Evolutionary conservation across 306 rosid species (phyloP).

Genomic region (Quercus variabilis): DNA sequence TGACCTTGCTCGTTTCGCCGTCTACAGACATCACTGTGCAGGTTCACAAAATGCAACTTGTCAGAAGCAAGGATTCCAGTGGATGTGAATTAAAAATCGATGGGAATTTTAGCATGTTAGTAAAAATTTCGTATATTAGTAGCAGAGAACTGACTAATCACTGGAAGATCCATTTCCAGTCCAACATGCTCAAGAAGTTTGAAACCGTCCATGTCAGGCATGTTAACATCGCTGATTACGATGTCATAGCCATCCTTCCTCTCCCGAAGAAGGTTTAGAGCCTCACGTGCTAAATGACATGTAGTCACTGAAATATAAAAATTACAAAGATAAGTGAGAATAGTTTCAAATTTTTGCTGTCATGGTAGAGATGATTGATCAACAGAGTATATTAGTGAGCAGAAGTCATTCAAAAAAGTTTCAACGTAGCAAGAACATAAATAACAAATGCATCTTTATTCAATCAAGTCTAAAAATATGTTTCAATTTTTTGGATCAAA

Average conservation of each 20-base stretch:
- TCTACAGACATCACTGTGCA: slow-evolving; percentile 98
- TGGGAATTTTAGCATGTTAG: slow-evolving; percentile 20
- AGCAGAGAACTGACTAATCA: slow-evolving; percentile 77
- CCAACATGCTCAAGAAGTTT: slow-evolving; percentile 98
- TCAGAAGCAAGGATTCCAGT: slow-evolving; percentile 35
- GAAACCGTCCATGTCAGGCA: slow-evolving; percentile 99
- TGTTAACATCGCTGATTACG: slow-evolving; percentile 95
- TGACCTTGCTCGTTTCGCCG: slow-evolving; percentile 93
- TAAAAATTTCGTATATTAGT: slow-evolving; percentile 25
- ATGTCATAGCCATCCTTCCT: slow-evolving; percentile 88
- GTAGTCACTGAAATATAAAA: slow-evolving; percentile 73
- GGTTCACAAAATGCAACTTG: slow-evolving; percentile 33
- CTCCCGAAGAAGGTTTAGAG: slow-evolving; percentile 78
- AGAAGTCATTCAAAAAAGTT: neutral
- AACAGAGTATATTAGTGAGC: neutral
- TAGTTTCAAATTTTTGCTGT: neutral
- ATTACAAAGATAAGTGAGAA: slow-evolving; percentile 12
- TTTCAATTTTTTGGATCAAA: neutral
- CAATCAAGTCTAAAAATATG: neutral
- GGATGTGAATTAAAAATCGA: slow-evolving; percentile 20
- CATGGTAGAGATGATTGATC: slow-evolving; percentile 9
- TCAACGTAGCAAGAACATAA: neutral
- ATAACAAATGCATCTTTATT: neutral
- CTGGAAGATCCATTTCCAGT: slow-evolving; percentile 99
- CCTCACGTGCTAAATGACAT: slow-evolving; percentile 80